Conservation (phyloP, 2,329 filamentous ascomycete genomes). For the Colletotrichum sp. region DNA sequence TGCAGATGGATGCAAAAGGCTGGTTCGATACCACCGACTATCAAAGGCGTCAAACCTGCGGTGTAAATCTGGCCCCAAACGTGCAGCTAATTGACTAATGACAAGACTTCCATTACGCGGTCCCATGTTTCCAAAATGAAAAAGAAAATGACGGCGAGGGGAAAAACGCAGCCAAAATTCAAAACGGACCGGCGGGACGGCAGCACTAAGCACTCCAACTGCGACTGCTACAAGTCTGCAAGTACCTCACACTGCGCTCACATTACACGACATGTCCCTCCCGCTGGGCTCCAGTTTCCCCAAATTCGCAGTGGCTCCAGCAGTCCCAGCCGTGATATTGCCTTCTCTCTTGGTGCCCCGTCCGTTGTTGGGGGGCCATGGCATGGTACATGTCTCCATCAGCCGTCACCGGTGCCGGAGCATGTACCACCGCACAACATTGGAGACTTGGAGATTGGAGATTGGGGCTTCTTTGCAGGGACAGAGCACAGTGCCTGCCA, state of each 20-base stretch:
- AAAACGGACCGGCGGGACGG: background rate
- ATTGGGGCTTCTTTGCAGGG: background rate
- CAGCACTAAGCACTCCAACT: background rate
- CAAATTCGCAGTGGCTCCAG: background rate
- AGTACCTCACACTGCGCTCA: background rate
- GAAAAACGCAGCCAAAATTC: background rate
- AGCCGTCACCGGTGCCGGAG: background rate
- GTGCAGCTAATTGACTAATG: background rate
- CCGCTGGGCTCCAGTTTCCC: background rate
- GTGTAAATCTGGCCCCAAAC: background rate
- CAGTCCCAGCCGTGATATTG: background rate
- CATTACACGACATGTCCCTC: background rate
- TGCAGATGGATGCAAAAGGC: background rate
- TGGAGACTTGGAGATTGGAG: background rate
- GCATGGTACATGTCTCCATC: background rate
- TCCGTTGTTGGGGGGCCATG: background rate
- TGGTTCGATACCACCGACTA: background rate
- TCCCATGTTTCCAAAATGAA: background rate
- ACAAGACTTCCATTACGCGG: slow-evolving; percentile 1
- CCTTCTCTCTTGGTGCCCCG: background rate
- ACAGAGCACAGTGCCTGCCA: background rate
- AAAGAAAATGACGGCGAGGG: background rate
- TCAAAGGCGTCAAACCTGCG: background rate
- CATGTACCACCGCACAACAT: background rate
- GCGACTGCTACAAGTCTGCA: background rate